phyloP scores from a whole-genome alignment of 1,284 basidiomycete genomes.

The Golubevia pallescens region DNA sequence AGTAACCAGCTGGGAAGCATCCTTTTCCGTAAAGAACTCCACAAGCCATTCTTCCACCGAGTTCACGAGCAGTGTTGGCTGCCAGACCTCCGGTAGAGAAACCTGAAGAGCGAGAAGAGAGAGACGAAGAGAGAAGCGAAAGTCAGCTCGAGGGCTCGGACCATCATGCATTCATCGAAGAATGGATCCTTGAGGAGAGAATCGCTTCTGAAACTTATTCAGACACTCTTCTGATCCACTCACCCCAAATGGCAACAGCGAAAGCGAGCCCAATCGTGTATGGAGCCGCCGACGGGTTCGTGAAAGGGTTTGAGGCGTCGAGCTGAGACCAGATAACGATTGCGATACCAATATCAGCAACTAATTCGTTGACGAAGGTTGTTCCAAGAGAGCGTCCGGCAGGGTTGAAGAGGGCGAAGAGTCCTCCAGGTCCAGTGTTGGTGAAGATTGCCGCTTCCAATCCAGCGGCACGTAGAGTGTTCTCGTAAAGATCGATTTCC shows the following conservation, averaged over 20 bases:
- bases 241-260: slow-evolving; percentile 33
- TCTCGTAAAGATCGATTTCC: slow-evolving; percentile 30
- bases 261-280: slow-evolving; percentile 44
- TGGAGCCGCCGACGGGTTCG: slow-evolving; percentile 28
- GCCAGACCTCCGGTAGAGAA: slow-evolving; percentile 32
- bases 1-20: slow-evolving; percentile 41
- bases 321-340: slow-evolving; percentile 47
- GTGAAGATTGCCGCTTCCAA: slow-evolving; percentile 30
- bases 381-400: slow-evolving; percentile 26
- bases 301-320: slow-evolving; percentile 40
- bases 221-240: background rate
- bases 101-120: slow-evolving; percentile 7
- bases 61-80: slow-evolving; percentile 43
- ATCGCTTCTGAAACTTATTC: background rate
- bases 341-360: slow-evolving; percentile 33
- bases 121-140: slow-evolving; percentile 1
- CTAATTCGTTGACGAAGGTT: slow-evolving; percentile 46
- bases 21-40: slow-evolving; percentile 38
- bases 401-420: slow-evolving; percentile 41
- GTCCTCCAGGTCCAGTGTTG: slow-evolving; percentile 37
- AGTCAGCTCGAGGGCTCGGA: background rate
- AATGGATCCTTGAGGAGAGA: background rate
- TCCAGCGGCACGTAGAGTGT: slow-evolving; percentile 20
- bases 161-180: too few relatives aligned
- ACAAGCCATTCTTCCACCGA: slow-evolving; percentile 37